Conservation (phyloP, 306 rosid species). For the Sphenostylis stenocarpa region DNA sequence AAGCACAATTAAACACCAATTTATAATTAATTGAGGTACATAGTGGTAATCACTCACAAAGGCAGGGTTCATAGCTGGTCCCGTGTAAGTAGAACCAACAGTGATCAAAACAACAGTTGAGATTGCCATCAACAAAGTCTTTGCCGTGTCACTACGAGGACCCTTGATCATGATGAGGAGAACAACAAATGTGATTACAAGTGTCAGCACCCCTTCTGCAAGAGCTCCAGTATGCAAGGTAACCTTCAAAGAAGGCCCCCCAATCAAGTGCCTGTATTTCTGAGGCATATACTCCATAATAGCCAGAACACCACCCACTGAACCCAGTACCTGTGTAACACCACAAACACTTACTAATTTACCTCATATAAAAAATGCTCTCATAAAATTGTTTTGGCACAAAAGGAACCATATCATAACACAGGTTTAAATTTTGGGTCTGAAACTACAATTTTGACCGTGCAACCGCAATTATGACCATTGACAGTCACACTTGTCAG, state of each 20-base stretch:
- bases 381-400: neutral
- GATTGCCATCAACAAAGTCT: conserved; percentile 65
- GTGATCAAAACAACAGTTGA: conserved; percentile 53
- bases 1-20: neutral
- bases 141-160: conserved; percentile 55
- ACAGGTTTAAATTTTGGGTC: neutral
- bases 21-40: neutral
- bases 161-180: conserved; percentile 68
- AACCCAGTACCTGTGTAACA: conserved; percentile 68
- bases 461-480: neutral
- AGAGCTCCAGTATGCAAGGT: conserved; percentile 60
- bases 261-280: conserved; percentile 67
- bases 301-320: conserved; percentile 80
- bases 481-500: neutral
- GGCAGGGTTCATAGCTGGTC: conserved; percentile 95
- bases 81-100: conserved; percentile 66
- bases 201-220: conserved; percentile 82
- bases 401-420: neutral
- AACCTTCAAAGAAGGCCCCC: conserved; percentile 56
- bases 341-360: conserved; percentile 4
- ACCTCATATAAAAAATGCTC: neutral
- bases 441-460: neutral
- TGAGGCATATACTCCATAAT: conserved; percentile 68
- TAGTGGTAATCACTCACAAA: conserved; percentile 54
- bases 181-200: conserved; percentile 62